phyloP scores from a whole-genome alignment of 2,329 filamentous ascomycete genomes.

The Phaeosphaeria sp. region DNA sequence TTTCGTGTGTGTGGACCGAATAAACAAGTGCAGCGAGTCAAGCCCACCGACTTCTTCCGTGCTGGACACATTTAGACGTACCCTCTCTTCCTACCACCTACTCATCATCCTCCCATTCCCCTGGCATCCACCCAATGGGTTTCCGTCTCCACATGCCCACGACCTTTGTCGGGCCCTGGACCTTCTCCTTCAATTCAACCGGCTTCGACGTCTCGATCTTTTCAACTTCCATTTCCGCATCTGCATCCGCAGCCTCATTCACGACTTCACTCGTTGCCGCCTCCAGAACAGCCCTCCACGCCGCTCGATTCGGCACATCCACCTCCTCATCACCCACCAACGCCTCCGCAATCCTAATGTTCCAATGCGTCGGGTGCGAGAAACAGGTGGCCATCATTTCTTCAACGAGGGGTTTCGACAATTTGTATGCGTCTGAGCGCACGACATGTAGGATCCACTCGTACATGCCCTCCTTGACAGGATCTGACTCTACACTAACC shows the following conservation, averaged over 20 bases:
- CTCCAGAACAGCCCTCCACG: slow-evolving; percentile 38
- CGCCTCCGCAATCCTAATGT: slow-evolving; percentile 41
- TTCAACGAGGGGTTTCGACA: slow-evolving; percentile 14
- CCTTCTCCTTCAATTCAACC: slow-evolving; percentile 2
- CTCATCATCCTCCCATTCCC: slow-evolving; percentile 34
- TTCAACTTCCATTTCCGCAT: slow-evolving; percentile 1
- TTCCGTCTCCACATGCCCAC: slow-evolving; percentile 40
- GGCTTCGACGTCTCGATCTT: neutral
- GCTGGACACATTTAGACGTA: too few species aligned
- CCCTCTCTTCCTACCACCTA: slow-evolving; percentile 2
- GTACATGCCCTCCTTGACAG: slow-evolving; percentile 52
- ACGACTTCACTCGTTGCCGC: slow-evolving; percentile 28
- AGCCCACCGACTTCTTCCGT: too few species aligned
- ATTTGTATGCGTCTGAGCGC: slow-evolving; percentile 46
- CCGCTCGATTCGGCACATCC: slow-evolving; percentile 6
- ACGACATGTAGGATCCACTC: slow-evolving; percentile 60
- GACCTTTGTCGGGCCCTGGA: slow-evolving; percentile 35
- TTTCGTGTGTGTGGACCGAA: too few species aligned
- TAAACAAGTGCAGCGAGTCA: too few species aligned
- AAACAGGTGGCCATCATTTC: slow-evolving; percentile 37
- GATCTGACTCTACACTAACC: slow-evolving; percentile 27
- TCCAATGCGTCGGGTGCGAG: slow-evolving; percentile 47
- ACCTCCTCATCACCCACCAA: slow-evolving; percentile 36
- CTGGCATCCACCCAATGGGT: slow-evolving; percentile 39
- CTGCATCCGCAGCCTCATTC: slow-evolving; percentile 14